Evolutionary conservation across 1,284 basidiomycete species (phyloP).

Genomic region (Pholiota adiposa): DNA sequence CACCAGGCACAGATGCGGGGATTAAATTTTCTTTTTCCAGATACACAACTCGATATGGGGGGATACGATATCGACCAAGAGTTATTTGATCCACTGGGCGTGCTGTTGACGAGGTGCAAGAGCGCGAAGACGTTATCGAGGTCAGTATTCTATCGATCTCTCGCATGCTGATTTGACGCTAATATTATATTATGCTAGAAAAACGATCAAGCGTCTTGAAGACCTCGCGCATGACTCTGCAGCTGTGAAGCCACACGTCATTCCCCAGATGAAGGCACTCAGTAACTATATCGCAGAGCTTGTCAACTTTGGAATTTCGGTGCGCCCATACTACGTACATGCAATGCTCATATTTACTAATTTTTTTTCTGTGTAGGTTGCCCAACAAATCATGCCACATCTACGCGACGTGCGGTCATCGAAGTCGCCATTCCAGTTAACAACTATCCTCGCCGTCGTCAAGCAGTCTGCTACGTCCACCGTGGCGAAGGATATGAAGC

Average conservation of each 20-base stretch:
- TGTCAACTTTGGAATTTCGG: slow-evolving; percentile 88
- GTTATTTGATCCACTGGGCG: slow-evolving; percentile 82
- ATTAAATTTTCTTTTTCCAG: slow-evolving; percentile 39
- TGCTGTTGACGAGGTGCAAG: slow-evolving; percentile 80
- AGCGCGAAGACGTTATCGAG: slow-evolving; percentile 80
- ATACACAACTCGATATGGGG: slow-evolving; percentile 73
- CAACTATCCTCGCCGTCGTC: slow-evolving; percentile 71
- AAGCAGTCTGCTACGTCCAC: slow-evolving; percentile 75
- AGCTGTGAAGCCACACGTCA: slow-evolving; percentile 72
- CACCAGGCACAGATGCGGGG: neutral
- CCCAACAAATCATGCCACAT: slow-evolving; percentile 85
- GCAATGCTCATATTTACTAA: no score
- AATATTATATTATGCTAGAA: slow-evolving; percentile 51
- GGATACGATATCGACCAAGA: slow-evolving; percentile 74
- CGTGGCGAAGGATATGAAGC: slow-evolving; percentile 69
- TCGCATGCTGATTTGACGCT: neutral
- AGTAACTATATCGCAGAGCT: slow-evolving; percentile 78
- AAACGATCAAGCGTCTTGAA: slow-evolving; percentile 83
- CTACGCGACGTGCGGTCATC: slow-evolving; percentile 73
- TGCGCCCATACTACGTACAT: slow-evolving; percentile 39
- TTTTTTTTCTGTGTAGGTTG: slow-evolving; percentile 56
- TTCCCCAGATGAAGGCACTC: slow-evolving; percentile 74
- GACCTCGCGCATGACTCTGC: slow-evolving; percentile 74
- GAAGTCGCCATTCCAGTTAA: slow-evolving; percentile 79
- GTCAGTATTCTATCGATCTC: no score